Evolutionary conservation across 495 filamentous ascomycete species (phyloP), one percentile per base, ranked within the genome.

Genomic region (Thermochaetoides thermophila): DNA sequence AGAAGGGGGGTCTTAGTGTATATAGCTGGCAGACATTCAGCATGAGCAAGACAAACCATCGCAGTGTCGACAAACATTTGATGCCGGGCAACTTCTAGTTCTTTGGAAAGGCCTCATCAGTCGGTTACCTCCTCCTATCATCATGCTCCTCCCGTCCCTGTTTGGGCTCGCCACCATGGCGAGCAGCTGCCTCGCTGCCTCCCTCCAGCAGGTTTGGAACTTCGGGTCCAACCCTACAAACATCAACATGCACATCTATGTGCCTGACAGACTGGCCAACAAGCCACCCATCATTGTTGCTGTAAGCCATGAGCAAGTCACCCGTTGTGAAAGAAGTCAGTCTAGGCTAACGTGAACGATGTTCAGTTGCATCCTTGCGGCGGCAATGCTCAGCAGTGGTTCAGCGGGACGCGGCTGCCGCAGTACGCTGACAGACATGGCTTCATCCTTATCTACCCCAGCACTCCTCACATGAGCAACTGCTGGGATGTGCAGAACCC

Each of bases 401-500:
- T 49, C 46, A 30, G 29, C 17, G 40, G 43, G 17, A 62, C 55
- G 25, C 37, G 40, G 18, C 49, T 60, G 9, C 50, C 53, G 2
- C 55, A 46, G 35, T 55, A 52, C 30, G 64, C 67, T 16, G 61
- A 71, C 40, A 32, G 40, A 13, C 36, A 64, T 38, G 66, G 66
- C 33, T 67, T 71, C 49, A 68, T 71, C 39, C 39, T 69, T 29
- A 67, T 72, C 44, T 74, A 64, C 49, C 65, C 68, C 2, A 40
- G 43, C 17, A 61, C 59, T 7, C 54, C 59, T 5, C 56, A 66
- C 43, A 50, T 49, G 31, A 60, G 46, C 44, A 65, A 63, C 40
- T 74, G 70, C 60, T 72, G 69, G 68, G 70, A 72, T 37, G 65
- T 73, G 14, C 45, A 62, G 11, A 60, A 50, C 38, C 34, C 50